A percentile compares a stretch with the other conserved stretches of the same genome.
Conservation (phyloP, 73 alveolate genomes). For the Paramecium sexaurelia region DNA sequence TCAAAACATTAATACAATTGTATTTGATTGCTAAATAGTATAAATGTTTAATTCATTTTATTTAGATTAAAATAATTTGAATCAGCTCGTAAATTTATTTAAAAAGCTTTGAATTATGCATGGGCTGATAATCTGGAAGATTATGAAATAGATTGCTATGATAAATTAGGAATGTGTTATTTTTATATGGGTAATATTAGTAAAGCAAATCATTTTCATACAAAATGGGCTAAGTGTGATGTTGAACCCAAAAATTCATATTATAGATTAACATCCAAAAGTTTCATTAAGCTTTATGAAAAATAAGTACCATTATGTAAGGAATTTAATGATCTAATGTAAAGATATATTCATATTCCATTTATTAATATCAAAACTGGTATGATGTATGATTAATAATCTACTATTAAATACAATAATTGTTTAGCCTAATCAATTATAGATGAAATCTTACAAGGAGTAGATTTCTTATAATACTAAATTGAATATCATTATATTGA, state of each 20-base stretch:
- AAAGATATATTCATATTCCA: background rate
- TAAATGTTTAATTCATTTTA: background rate
- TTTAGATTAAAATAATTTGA: background rate
- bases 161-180: slow-evolving; percentile 7
- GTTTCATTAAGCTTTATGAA: background rate
- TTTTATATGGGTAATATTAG: slow-evolving; percentile 40
- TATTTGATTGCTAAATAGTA: background rate
- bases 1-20: background rate
- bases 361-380: slow-evolving; percentile 2
- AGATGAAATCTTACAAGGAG: background rate
- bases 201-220: slow-evolving; percentile 6
- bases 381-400: background rate
- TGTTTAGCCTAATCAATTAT: background rate
- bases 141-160: slow-evolving; percentile 42
- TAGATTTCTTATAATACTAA: background rate
- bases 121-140: slow-evolving; percentile 28
- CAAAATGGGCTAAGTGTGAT: slow-evolving; percentile 31
- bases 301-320: background rate
- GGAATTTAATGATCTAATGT: background rate
- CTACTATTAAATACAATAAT: background rate
- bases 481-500: background rate
- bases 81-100: background rate
- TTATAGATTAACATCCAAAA: slow-evolving; percentile 26
- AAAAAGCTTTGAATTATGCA: slow-evolving; percentile 21
- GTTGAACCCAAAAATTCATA: background rate